phyloP scores from a whole-genome alignment of 2,329 filamentous ascomycete genomes.

The Fusarium concolor region DNA sequence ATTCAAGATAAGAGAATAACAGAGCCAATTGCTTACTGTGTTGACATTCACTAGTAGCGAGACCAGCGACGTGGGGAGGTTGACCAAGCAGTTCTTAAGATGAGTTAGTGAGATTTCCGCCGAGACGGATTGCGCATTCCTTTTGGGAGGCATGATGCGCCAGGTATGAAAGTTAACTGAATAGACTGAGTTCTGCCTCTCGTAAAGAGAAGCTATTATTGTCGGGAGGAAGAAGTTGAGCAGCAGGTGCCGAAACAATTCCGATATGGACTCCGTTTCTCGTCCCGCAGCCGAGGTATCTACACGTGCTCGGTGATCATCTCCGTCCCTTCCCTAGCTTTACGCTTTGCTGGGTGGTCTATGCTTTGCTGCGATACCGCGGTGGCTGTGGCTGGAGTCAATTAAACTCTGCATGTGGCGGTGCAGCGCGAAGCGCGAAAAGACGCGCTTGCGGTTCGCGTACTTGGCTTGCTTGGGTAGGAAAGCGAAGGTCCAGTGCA shows the following conservation, averaged over 20 bases:
- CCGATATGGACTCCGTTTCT: slow-evolving; percentile 35
- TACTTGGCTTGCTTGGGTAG: too few relatives aligned
- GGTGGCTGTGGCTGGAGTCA: slow-evolving; percentile 40
- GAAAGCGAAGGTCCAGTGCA: slow-evolving; percentile 25
- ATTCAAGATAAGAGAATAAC: background rate
- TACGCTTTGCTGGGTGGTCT: background rate
- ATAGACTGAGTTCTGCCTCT: background rate
- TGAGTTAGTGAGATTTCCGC: slow-evolving; percentile 88
- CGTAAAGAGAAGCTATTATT: slow-evolving; percentile 19
- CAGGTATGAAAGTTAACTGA: background rate
- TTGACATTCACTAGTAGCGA: slow-evolving; percentile 89
- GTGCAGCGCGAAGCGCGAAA: slow-evolving; percentile 50
- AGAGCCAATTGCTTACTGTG: slow-evolving; percentile 69
- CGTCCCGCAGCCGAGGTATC: slow-evolving; percentile 50
- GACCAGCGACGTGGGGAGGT: slow-evolving; percentile 86
- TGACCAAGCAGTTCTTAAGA: slow-evolving; percentile 94
- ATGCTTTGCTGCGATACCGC: slow-evolving; percentile 9
- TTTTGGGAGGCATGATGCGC: slow-evolving; percentile 60
- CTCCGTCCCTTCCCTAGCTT: slow-evolving; percentile 40
- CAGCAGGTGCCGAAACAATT: slow-evolving; percentile 34
- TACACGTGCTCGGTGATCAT: slow-evolving; percentile 51
- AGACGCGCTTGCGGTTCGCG: slow-evolving; percentile 47
- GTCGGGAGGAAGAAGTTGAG: slow-evolving; percentile 16
- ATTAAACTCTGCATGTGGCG: slow-evolving; percentile 46
- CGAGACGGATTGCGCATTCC: slow-evolving; percentile 71